Percentiles rank a stretch among this genome's conserved stretches.
phyloP scores from a whole-genome alignment of 306 rosid genomes.

The Ammopiptanthus mongolicus region DNA sequence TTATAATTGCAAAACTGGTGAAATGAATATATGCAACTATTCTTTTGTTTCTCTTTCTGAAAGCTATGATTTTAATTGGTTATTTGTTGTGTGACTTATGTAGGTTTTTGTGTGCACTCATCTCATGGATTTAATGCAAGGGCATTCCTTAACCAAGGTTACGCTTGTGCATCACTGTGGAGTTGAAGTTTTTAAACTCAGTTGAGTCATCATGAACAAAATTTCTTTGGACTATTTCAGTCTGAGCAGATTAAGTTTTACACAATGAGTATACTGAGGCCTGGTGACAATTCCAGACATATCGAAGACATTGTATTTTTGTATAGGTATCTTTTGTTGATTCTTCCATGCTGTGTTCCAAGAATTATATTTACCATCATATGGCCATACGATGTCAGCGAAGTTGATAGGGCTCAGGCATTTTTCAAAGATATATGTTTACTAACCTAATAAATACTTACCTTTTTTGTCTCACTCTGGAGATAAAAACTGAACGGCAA shows the following conservation, averaged over 20 bases:
- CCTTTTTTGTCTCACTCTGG: not conserved
- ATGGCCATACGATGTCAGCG: not conserved
- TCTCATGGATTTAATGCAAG: slow-evolving; percentile 83
- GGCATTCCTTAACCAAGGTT: slow-evolving; percentile 63
- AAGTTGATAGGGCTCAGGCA: slow-evolving; percentile 10
- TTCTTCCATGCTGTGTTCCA: not conserved
- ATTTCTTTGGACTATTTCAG: slow-evolving; percentile 40
- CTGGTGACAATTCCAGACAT: slow-evolving; percentile 49
- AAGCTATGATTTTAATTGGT: not conserved
- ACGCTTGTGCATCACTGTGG: slow-evolving; percentile 17
- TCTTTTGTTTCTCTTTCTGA: not conserved
- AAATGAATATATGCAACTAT: not conserved
- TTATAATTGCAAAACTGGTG: not conserved
- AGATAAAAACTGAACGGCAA: slow-evolving; percentile 5
- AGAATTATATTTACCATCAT: slow-evolving; percentile 15
- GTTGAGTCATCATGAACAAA: slow-evolving; percentile 2
- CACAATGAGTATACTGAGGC: slow-evolving; percentile 90
- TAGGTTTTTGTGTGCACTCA: slow-evolving; percentile 94
- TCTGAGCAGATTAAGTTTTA: slow-evolving; percentile 68
- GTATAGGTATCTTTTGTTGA: slow-evolving; percentile 57
- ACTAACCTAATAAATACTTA: not conserved
- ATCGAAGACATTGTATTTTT: slow-evolving; percentile 69
- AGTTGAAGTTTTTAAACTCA: slow-evolving; percentile 10
- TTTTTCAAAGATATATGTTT: not conserved
- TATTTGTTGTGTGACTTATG: slow-evolving; percentile 20